Conservation (phyloP, 176 grass and related monocot species). For the Oryza longistaminata region DNA sequence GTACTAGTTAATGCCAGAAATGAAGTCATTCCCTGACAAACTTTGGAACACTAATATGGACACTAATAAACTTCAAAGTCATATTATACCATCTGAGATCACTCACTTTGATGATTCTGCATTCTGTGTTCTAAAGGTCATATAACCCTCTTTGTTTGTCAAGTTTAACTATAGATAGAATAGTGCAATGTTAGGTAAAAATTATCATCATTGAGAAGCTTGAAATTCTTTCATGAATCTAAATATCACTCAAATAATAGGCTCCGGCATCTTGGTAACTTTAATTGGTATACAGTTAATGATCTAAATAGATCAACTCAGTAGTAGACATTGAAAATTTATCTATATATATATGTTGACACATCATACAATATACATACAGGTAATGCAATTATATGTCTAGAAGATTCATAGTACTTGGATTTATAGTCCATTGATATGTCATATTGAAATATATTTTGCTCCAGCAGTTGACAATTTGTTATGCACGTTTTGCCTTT, state of each 20-base stretch:
- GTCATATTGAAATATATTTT: neutral
- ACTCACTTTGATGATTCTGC: neutral
- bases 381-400: neutral
- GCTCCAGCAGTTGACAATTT: conserved; percentile 17
- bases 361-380: neutral
- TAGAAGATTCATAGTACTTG: conserved; percentile 14
- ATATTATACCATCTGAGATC: neutral
- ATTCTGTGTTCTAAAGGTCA: too few species aligned
- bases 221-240: conserved; percentile 17
- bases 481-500: neutral
- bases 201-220: neutral
- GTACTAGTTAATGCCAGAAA: neutral
- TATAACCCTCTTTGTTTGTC: neutral
- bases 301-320: conserved; percentile 15
- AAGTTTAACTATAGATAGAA: neutral
- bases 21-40: conserved; percentile 4
- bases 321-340: neutral
- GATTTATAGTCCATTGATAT: neutral
- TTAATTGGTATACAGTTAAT: neutral
- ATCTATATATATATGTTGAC: neutral
- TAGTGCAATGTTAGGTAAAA: neutral
- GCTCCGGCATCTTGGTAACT: neutral
- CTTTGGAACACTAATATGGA: neutral
- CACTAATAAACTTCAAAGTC: too few species aligned
- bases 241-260: neutral